phyloP scores from a whole-genome alignment of 306 rosid species.

The Castanea mollissima region DNA sequence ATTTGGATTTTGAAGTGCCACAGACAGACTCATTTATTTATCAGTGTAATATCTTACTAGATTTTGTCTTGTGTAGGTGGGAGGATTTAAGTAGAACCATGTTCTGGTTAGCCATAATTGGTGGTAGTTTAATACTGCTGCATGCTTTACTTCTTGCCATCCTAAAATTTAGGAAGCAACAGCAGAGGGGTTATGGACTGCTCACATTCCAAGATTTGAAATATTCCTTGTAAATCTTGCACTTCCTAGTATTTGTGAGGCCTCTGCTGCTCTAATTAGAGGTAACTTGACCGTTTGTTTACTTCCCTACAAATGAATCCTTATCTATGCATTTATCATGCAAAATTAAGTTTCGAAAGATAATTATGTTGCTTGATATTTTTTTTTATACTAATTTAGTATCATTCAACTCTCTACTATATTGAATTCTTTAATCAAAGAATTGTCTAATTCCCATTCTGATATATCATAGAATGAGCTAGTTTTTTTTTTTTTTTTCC shows the following conservation, averaged over 20 bases:
- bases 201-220: conserved; percentile 81
- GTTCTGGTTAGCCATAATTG: conserved; percentile 79
- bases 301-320: background rate
- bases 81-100: conserved; percentile 63
- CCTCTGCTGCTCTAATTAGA: conserved; percentile 60
- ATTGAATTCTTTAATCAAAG: background rate
- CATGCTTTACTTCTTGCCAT: conserved; percentile 59
- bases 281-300: conserved; percentile 39
- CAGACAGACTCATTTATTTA: background rate
- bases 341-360: background rate
- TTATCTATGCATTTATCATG: conserved; percentile 4
- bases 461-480: background rate
- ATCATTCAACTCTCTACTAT: background rate
- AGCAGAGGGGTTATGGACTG: conserved; percentile 55
- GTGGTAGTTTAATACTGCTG: conserved; percentile 59
- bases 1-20: background rate
- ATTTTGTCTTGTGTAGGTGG: conserved; percentile 56
- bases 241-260: conserved; percentile 68
- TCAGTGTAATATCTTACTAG: background rate
- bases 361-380: background rate
- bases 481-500: background rate
- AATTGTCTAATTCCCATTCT: background rate
- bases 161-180: conserved; percentile 51
- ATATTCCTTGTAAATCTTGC: conserved; percentile 71
- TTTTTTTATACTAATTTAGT: background rate